phyloP scores from a whole-genome alignment of 1,139 yeast genomes.

The Geotrichum carabidarum region DNA sequence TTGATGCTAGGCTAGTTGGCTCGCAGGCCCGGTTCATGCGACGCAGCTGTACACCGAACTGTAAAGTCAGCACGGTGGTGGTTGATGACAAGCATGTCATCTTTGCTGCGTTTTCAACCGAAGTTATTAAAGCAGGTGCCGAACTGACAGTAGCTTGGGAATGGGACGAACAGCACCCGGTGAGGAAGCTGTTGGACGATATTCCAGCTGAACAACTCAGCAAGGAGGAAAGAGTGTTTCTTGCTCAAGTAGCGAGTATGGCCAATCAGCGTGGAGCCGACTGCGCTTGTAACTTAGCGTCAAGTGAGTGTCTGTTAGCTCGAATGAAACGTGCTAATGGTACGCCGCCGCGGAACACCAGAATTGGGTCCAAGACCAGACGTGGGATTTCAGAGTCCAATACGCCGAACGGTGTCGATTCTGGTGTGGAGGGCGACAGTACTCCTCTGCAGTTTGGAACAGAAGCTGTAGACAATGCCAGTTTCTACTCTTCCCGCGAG shows the following conservation, averaged over 20 bases:
- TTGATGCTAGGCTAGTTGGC: slow-evolving; percentile 79
- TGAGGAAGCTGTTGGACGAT: slow-evolving; percentile 47
- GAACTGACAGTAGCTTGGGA: slow-evolving; percentile 83
- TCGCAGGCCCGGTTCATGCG: slow-evolving; percentile 71
- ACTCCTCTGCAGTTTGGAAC: slow-evolving; percentile 13
- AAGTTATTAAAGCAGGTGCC: slow-evolving; percentile 52
- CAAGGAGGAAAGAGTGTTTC: slow-evolving; percentile 27
- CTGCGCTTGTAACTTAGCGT: slow-evolving; percentile 54
- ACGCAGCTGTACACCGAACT: slow-evolving; percentile 70
- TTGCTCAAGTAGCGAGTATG: slow-evolving; percentile 25
- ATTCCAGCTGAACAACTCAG: slow-evolving; percentile 36
- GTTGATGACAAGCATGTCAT: slow-evolving; percentile 46
- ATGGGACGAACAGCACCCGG: slow-evolving; percentile 81
- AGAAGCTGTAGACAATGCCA: slow-evolving; percentile 15
- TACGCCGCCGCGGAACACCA: slow-evolving; percentile 18
- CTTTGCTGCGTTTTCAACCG: slow-evolving; percentile 56
- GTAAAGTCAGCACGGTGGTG: slow-evolving; percentile 53
- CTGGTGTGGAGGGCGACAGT: slow-evolving; percentile 12
- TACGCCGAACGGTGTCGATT: slow-evolving; percentile 2
- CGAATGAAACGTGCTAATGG: slow-evolving; percentile 26
- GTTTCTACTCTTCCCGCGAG: slow-evolving; percentile 29
- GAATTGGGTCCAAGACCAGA: slow-evolving; percentile 20
- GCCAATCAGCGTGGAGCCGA: slow-evolving; percentile 51
- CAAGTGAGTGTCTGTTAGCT: slow-evolving; percentile 28
- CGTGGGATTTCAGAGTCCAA: slow-evolving; percentile 16